phyloP scores from a whole-genome alignment of 257 asterid species.

The Phtheirospermum japonicum region DNA sequence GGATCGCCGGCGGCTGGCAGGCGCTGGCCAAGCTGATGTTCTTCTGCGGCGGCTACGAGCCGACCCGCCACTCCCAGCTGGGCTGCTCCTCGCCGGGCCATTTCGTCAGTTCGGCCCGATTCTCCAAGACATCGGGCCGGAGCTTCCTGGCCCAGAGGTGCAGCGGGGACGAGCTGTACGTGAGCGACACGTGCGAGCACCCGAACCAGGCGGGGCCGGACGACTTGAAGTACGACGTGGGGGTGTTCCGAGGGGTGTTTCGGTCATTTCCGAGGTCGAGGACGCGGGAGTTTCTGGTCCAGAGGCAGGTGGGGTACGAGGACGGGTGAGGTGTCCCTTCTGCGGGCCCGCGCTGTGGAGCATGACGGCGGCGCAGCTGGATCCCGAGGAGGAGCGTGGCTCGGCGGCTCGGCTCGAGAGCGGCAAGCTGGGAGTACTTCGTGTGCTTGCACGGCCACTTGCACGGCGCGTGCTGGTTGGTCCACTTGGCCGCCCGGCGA shows the following conservation, averaged over 20 bases:
- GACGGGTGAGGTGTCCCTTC: conserved; percentile 58
- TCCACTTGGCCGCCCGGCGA: conserved; percentile 58
- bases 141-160: conserved; percentile 60
- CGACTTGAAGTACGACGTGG: conserved; percentile 45
- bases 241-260: conserved; percentile 76
- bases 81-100: conserved; percentile 45
- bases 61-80: conserved; percentile 46
- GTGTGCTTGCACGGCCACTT: conserved; percentile 84
- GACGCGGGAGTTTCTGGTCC: conserved; percentile 63
- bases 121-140: conserved; percentile 83
- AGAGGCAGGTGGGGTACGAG: conserved; percentile 54
- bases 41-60: conserved; percentile 65
- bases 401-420: conserved; percentile 65
- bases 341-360: conserved; percentile 88
- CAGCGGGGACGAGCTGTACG: conserved; percentile 59
- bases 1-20: conserved; percentile 67
- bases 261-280: conserved; percentile 54
- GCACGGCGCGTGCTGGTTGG: conserved; percentile 78
- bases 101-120: conserved; percentile 54
- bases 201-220: conserved; percentile 3
- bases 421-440: conserved; percentile 62
- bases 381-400: conserved; percentile 62
- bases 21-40: conserved; percentile 72
- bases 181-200: conserved; percentile 92
- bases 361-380: conserved; percentile 70